Evolutionary conservation across 495 filamentous ascomycete species (phyloP).

Genomic region (Evernia prunastri): DNA sequence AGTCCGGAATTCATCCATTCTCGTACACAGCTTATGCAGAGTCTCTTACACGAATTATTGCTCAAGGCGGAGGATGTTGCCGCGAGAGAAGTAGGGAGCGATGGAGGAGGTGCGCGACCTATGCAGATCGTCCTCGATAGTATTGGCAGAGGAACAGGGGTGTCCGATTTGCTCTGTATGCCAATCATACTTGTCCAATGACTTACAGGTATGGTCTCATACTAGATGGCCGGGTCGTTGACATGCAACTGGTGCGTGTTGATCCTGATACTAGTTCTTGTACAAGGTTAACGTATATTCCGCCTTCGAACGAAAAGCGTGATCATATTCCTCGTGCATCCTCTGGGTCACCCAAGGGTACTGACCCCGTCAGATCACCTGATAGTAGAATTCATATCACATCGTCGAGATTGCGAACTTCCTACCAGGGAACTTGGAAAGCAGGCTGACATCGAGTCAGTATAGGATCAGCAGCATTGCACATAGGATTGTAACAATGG

Average conservation of each 20-base stretch:
- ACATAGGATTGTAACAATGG: neutral
- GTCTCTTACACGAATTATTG: constrained; percentile 41
- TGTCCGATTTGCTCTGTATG: neutral
- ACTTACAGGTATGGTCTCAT: constrained; percentile 19
- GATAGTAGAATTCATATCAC: constrained; percentile 47
- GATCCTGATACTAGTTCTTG: neutral
- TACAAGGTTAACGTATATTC: neutral
- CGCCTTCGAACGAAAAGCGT: constrained; percentile 34
- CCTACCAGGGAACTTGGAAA: neutral
- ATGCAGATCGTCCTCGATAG: constrained; percentile 44
- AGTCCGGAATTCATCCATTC: constrained; percentile 31
- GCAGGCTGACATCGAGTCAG: neutral
- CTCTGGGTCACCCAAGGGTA: constrained; percentile 39
- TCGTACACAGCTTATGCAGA: constrained; percentile 34
- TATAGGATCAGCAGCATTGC: neutral
- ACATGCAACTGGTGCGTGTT: constrained; percentile 39
- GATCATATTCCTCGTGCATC: constrained; percentile 46
- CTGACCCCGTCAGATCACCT: constrained; percentile 35
- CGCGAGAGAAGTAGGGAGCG: constrained; percentile 47
- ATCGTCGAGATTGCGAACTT: constrained; percentile 21
- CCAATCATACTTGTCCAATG: constrained; percentile 10
- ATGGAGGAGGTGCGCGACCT: constrained; percentile 38
- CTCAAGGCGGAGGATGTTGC: constrained; percentile 32
- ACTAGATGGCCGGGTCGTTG: constrained; percentile 33
- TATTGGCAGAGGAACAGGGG: constrained; percentile 25